Evolutionary conservation across 306 rosid genomes (phyloP), one percentile per base, ranked within the genome.

Genomic region (Citrullus colocynthis): DNA sequence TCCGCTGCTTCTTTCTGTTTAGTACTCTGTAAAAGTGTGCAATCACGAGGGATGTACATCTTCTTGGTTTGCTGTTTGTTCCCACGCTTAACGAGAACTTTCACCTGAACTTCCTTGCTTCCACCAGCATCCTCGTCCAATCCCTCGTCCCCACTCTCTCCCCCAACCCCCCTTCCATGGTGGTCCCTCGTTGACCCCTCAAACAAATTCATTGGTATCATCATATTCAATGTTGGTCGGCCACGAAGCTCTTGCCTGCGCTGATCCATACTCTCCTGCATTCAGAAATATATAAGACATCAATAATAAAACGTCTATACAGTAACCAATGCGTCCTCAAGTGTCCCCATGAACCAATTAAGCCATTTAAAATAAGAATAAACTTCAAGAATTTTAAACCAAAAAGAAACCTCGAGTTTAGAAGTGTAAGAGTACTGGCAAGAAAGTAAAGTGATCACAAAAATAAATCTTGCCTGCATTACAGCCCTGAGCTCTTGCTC

Each of bases 1-100:
- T 96, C 97, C 10, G 93, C 99, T 58, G 99, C 99, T 86, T 92
- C 99, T 82, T 96, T 96, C 87, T 92, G 99, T 85, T 96, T 96
- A 21, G 99, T 92, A 85, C 97, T 91, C 89, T 91, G 99, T 45
- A 96, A 85, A 66, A 96, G 95, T n/a, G 96, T 85, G 79, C 93
- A 88, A 85, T 92, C 89, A 74, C 95, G 86, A 7, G 99, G 99
- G 84, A 96, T 88, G 86, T 77, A 88, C 99, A 96, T 96, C 86
- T 96, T 97, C 82, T 89, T 91, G 2, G 96, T 96, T 80, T 96
- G 98, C 81, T 96, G 99, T 85, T 92, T 92, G 93, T 88, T 96
- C 76, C 99, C 99, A 75, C 99, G 97, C 91, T 92, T 96, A 84
- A 96, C 97, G 77, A 96, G 98, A 82, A 96, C 99, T 88, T 85